Conservation (phyloP, 164 flowering plant genomes). For the Macadamia integrifolia region DNA sequence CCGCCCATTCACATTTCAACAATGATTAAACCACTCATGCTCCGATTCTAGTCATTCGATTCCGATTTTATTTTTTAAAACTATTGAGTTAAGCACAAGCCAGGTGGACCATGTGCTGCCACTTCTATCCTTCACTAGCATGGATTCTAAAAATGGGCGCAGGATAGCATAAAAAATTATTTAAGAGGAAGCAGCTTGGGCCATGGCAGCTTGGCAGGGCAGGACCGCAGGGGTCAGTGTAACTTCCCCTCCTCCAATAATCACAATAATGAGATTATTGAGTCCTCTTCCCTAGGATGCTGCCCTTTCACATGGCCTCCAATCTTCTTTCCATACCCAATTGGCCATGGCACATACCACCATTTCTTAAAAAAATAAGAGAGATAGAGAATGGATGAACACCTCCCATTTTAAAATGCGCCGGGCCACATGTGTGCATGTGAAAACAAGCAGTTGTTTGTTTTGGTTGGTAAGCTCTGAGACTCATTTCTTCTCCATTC, state of each 20-base stretch:
- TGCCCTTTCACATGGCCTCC: slow-evolving; percentile 38
- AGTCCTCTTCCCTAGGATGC: slow-evolving; percentile 24
- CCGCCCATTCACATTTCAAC: too few relatives aligned
- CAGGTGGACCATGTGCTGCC: background rate
- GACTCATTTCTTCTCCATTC: background rate
- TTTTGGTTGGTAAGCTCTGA: slow-evolving; percentile 20
- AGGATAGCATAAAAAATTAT: background rate
- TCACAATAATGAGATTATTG: slow-evolving; percentile 7
- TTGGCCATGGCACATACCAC: background rate
- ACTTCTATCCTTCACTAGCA: background rate
- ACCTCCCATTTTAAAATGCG: slow-evolving; percentile 3
- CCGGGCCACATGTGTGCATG: slow-evolving; percentile 40
- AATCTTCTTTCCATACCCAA: background rate
- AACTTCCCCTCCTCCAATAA: slow-evolving; percentile 3
- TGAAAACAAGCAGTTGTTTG: slow-evolving; percentile 23
- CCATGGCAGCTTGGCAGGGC: background rate
- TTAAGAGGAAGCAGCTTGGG: background rate
- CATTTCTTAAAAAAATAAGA: too few relatives aligned
- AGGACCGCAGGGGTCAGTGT: background rate
- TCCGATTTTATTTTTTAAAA: too few relatives aligned
- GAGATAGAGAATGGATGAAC: background rate
- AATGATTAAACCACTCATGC: too few relatives aligned
- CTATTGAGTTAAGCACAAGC: too few relatives aligned
- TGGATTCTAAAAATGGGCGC: background rate
- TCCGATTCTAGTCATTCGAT: too few relatives aligned